Conservation (phyloP, 129 eudicot genomes). For the Helianthus tuberosus region DNA sequence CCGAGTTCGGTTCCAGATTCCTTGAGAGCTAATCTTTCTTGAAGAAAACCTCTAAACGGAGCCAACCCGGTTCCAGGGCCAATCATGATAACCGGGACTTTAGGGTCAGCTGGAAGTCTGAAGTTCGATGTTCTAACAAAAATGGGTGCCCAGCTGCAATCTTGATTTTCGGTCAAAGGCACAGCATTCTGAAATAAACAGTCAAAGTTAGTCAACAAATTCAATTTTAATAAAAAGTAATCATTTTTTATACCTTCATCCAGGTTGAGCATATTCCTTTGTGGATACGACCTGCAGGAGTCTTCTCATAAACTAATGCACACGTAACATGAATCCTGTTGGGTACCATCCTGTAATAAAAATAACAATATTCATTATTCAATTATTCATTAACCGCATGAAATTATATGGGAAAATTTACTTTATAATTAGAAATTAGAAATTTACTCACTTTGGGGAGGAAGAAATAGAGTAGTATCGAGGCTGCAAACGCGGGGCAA, state of each 20-base stretch:
- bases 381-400: not conserved
- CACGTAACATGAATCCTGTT: slow-evolving; percentile 93
- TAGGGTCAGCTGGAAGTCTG: slow-evolving; percentile 80
- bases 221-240: not conserved
- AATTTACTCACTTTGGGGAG: slow-evolving; percentile 66
- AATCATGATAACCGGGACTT: slow-evolving; percentile 87
- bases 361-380: slow-evolving; percentile 1
- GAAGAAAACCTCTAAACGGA: slow-evolving; percentile 94
- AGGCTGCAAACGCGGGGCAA: slow-evolving; percentile 95
- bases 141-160: slow-evolving; percentile 87
- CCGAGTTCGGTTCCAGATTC: slow-evolving; percentile 92
- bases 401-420: not conserved
- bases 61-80: slow-evolving; percentile 99
- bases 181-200: slow-evolving; percentile 68
- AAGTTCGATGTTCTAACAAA: slow-evolving; percentile 91
- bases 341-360: slow-evolving; percentile 67
- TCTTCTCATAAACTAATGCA: slow-evolving; percentile 84
- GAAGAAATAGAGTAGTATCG: slow-evolving; percentile 96
- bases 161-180: slow-evolving; percentile 64
- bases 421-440: not conserved
- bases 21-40: slow-evolving; percentile 91
- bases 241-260: slow-evolving; percentile 72
- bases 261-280: slow-evolving; percentile 97
- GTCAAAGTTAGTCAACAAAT: not conserved
- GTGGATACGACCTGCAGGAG: slow-evolving; percentile 84